phyloP scores from a whole-genome alignment of 129 eudicot genomes.

The Escallonia herrerae region DNA sequence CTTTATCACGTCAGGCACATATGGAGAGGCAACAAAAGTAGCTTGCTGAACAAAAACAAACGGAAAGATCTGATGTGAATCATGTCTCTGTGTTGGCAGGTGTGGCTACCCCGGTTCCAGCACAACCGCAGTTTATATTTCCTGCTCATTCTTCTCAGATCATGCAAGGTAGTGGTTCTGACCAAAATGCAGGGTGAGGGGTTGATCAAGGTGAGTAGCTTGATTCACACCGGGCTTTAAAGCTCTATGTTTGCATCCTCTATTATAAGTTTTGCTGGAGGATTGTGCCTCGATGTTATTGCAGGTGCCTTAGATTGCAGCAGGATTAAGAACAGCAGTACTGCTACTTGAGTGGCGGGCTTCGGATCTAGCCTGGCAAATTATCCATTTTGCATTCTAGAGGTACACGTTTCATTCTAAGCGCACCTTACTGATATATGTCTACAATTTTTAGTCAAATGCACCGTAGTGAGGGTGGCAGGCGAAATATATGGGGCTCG shows the following conservation, averaged over 20 bases:
- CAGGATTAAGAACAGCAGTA: conserved; percentile 87
- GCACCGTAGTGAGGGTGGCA: neutral
- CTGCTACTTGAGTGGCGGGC: conserved; percentile 90
- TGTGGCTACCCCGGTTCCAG: conserved; percentile 57
- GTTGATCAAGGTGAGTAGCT: conserved; percentile 43
- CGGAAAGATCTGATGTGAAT: neutral
- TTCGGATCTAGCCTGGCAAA: conserved; percentile 94
- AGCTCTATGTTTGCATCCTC: neutral
- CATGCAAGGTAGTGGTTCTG: conserved; percentile 74
- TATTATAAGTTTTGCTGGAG: conserved; percentile 3
- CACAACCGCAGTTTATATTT: conserved; percentile 62
- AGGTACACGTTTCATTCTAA: conserved; percentile 33
- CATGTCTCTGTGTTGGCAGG: conserved; percentile 44
- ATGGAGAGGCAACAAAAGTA: too few relatives aligned
- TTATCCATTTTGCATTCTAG: conserved; percentile 77
- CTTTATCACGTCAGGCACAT: too few relatives aligned
- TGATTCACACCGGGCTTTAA: neutral
- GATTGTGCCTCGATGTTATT: neutral
- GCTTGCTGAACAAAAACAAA: too few relatives aligned
- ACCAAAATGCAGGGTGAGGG: conserved; percentile 78
- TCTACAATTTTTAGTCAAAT: neutral
- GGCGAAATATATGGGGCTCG: neutral
- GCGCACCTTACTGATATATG: neutral
- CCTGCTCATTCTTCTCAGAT: conserved; percentile 62
- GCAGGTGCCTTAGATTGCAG: conserved; percentile 87